Conservation (phyloP, 1,139 yeast genomes). For the Candida gigantensis region DNA sequence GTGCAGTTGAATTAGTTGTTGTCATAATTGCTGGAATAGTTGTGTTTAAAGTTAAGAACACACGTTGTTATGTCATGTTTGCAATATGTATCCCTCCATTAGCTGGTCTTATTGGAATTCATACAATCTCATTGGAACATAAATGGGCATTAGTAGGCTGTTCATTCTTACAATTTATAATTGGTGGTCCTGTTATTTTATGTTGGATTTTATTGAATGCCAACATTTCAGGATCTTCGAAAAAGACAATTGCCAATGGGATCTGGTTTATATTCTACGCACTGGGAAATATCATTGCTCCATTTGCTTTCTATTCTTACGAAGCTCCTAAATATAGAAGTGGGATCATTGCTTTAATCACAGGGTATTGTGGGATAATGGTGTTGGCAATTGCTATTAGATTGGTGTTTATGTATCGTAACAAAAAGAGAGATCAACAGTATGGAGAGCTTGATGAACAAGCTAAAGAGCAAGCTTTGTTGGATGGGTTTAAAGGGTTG, state of each 20-base stretch:
- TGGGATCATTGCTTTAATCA: slow-evolving; percentile 29
- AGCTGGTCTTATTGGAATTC: slow-evolving; percentile 27
- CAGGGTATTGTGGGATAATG: slow-evolving; percentile 28
- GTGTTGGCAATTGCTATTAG: slow-evolving; percentile 23
- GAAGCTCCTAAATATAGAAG: slow-evolving; percentile 32
- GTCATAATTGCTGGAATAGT: slow-evolving; percentile 26
- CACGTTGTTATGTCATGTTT: slow-evolving; percentile 21
- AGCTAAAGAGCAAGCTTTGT: slow-evolving; percentile 25
- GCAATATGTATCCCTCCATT: slow-evolving; percentile 23
- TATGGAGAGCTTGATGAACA: slow-evolving; percentile 28
- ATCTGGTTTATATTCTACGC: slow-evolving; percentile 32
- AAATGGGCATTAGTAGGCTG: slow-evolving; percentile 31
- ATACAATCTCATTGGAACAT: slow-evolving; percentile 20
- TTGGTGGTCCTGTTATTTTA: slow-evolving; percentile 34
- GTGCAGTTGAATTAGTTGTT: slow-evolving; percentile 35
- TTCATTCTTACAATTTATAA: slow-evolving; percentile 35
- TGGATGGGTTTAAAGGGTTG: slow-evolving; percentile 34
- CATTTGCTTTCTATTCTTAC: slow-evolving; percentile 28
- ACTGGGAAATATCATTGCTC: slow-evolving; percentile 31
- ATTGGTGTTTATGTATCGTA: slow-evolving; percentile 23
- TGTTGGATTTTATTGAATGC: slow-evolving; percentile 30
- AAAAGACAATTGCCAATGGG: slow-evolving; percentile 25
- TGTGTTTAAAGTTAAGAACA: slow-evolving; percentile 20
- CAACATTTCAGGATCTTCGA: slow-evolving; percentile 29
- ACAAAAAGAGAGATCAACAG: slow-evolving; percentile 22